Conservation (phyloP, 2,329 filamentous ascomycete genomes). For the Beauveria asiatica region DNA sequence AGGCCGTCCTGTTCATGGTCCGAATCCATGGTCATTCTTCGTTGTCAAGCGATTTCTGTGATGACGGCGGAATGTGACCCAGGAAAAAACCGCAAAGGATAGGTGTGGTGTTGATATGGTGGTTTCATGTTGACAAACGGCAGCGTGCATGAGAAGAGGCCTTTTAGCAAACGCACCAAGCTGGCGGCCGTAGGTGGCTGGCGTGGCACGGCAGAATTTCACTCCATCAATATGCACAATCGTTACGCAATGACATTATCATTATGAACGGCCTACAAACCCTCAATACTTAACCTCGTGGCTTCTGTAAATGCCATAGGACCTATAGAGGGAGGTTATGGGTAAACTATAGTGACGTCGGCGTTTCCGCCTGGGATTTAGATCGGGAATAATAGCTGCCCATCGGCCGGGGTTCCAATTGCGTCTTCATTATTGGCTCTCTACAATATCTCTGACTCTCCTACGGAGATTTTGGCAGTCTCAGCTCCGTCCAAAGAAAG, state of each 20-base stretch:
- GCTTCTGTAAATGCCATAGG: too few relatives aligned
- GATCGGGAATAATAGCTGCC: neutral
- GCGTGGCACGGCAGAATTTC: neutral
- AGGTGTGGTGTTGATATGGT: neutral
- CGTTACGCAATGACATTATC: too few relatives aligned
- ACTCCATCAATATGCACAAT: too few relatives aligned
- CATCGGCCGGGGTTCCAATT: neutral
- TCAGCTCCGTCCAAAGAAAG: neutral
- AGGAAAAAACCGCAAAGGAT: neutral
- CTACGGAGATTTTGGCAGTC: neutral
- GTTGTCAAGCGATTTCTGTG: neutral
- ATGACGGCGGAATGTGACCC: too few relatives aligned
- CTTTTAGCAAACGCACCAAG: neutral
- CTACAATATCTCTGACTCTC: neutral
- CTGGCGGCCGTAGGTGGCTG: neutral
- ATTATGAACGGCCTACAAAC: too few relatives aligned
- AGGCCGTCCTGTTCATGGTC: neutral
- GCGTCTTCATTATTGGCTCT: neutral
- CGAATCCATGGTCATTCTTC: neutral
- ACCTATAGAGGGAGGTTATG: too few relatives aligned
- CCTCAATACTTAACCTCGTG: too few relatives aligned
- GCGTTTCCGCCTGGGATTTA: neutral
- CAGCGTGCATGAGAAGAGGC: neutral
- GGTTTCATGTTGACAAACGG: neutral
- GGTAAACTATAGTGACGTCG: neutral